Conservation (phyloP, 495 filamentous ascomycete species). For the Astrothelium macrocarpum region DNA sequence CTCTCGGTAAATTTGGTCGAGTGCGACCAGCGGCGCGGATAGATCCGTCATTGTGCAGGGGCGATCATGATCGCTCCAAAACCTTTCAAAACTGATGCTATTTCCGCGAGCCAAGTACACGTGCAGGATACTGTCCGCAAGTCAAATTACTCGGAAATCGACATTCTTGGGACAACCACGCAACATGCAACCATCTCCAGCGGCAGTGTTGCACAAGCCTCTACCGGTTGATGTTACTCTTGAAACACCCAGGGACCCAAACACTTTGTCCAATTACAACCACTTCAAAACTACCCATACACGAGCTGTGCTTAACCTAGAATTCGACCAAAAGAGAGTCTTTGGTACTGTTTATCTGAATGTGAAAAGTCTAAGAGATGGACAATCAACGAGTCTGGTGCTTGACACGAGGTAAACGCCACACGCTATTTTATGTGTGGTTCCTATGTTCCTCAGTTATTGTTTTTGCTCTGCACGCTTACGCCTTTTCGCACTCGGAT, state of each 20-base stretch:
- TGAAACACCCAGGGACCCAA: constrained; percentile 52
- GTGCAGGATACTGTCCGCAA: background rate
- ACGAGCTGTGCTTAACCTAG: constrained; percentile 63
- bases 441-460: background rate
- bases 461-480: constrained; percentile 6
- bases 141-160: background rate
- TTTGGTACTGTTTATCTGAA: constrained; percentile 64
- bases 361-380: constrained; percentile 61
- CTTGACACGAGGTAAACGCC: constrained; percentile 60
- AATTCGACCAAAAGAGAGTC: constrained; percentile 67
- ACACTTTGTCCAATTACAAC: constrained; percentile 85
- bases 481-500: no score
- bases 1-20: no score
- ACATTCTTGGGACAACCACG: background rate
- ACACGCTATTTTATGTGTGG: background rate
- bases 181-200: background rate
- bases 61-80: no score
- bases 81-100: no score
- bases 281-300: constrained; percentile 74
- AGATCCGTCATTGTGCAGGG: no score
- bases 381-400: constrained; percentile 60
- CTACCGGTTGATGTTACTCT: constrained; percentile 15
- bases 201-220: background rate
- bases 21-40: no score
- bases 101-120: background rate